These are phyloP conservation scores for Bretschneidera sinensis DNA, from an alignment of 345 rosid species.

Conservation along the genomic window DNA sequence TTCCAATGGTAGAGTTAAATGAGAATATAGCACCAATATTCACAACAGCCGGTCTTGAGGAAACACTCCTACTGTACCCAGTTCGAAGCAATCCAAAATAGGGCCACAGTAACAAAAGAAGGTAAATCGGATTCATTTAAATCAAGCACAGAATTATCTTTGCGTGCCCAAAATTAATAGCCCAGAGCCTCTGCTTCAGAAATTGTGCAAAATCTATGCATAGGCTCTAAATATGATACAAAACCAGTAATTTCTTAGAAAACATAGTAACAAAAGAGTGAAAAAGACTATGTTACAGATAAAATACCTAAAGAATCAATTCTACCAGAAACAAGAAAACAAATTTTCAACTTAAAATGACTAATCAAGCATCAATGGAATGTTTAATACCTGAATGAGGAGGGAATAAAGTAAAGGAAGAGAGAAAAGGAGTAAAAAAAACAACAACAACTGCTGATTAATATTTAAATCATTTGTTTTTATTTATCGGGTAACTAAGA, in stretches of 20 bases:
- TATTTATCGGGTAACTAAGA: not conserved
- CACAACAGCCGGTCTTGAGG: constrained; percentile 61
- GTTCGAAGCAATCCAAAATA: constrained; percentile 26
- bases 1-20: constrained; percentile 64
- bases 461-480: too few species aligned
- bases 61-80: constrained; percentile 35
- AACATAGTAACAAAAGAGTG: constrained; percentile 1
- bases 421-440: too few species aligned
- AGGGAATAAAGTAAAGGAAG: not conserved
- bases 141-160: constrained; percentile 10
- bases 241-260: not conserved
- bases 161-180: constrained; percentile 10
- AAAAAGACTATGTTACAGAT: too few species aligned
- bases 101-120: constrained; percentile 30
- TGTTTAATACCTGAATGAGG: not conserved
- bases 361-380: not conserved
- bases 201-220: not conserved
- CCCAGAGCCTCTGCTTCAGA: constrained; percentile 1
- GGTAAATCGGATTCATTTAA: constrained; percentile 31
- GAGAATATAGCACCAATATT: constrained; percentile 69
- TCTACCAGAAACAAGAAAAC: not conserved
- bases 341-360: not conserved
- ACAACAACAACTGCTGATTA: too few species aligned
- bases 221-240: constrained; percentile 12
- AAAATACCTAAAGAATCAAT: not conserved